Evolutionary conservation across 1,139 yeast species (phyloP), one percentile per base, ranked within the genome.

Genomic region (Debaryomyces nepalensis): DNA sequence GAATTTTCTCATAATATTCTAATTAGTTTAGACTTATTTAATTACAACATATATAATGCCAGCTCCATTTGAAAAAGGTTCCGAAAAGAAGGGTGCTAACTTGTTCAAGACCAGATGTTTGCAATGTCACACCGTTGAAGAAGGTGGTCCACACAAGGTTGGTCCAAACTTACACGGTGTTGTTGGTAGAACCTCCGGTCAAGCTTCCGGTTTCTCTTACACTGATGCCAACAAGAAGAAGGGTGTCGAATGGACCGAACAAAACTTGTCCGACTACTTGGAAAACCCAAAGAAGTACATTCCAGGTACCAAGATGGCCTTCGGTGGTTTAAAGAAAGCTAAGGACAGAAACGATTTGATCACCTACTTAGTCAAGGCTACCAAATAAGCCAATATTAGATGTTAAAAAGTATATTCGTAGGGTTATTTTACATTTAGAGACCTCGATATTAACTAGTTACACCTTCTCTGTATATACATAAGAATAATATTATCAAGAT

Each of bases 291-390:
- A 93, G 96, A 93, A 93, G 81, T 93, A 90, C 80, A 90, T 93
- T 61, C 99, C 99, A 66, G 99, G 99, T 75, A 93, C 98, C 79
- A 93, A 93, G 86, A 93, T 93, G 99, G 99, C 99, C 55, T 93
- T 93, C 64, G 99, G 97, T 78, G 99, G 99, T 77, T 84, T 93
- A 75, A 93, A 93, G 93, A 93, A 93, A 84, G 84, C 91, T 57
- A 93, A 90, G 87, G 99, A 93, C 81, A 89, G 98, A 84, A 87
- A 89, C 77, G 98, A 93, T 71, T 79, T 93, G 72, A 75, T 93
- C 63, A 81, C 99, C 60, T 93, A 89, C 87, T 82, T 91, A 77
- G 80, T 77, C 59, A 70, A 71, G 51, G 96, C 97, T 55, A 75
- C 88, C 70, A 82, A 82, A 73, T 81, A 81, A 73, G 42, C 40